Evolutionary conservation across 768 basidiomycete species (phyloP).

Genomic region (Gyrodon lividus): DNA sequence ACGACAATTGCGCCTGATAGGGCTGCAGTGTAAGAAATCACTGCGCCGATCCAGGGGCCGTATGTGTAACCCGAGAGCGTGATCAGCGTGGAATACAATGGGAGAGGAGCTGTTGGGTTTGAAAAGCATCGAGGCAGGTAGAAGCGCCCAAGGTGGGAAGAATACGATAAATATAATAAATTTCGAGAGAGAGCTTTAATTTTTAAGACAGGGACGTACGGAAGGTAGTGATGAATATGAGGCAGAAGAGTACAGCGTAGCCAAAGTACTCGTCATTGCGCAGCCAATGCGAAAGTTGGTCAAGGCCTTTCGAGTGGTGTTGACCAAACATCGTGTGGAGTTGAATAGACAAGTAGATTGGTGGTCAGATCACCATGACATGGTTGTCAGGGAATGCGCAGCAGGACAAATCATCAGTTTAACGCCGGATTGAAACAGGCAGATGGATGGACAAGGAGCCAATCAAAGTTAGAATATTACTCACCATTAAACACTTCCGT

Average conservation of each 20-base stretch:
- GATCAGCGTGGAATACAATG: slow-evolving; percentile 91
- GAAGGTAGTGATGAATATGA: slow-evolving; percentile 86
- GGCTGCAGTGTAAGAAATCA: slow-evolving; percentile 85
- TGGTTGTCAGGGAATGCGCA: too few species aligned
- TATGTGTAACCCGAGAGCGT: slow-evolving; percentile 90
- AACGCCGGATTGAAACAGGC: slow-evolving; percentile 1
- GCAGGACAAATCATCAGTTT: background rate
- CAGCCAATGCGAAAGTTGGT: slow-evolving; percentile 77
- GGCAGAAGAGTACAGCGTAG: slow-evolving; percentile 72
- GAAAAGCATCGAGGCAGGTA: slow-evolving; percentile 10
- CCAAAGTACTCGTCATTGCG: slow-evolving; percentile 71
- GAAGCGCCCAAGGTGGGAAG: slow-evolving; percentile 5
- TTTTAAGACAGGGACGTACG: slow-evolving; percentile 50
- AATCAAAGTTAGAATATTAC: slow-evolving; percentile 27
- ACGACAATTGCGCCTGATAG: slow-evolving; percentile 82
- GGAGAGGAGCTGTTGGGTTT: slow-evolving; percentile 66
- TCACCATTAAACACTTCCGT: slow-evolving; percentile 78
- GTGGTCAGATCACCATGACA: background rate
- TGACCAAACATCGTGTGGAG: background rate
- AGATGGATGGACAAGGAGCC: background rate
- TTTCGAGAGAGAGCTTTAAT: slow-evolving; percentile 1
- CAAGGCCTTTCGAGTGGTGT: slow-evolving; percentile 55
- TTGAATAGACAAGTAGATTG: slow-evolving; percentile 11
- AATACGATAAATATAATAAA: slow-evolving; percentile 11
- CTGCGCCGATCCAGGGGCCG: slow-evolving; percentile 78